Conservation (phyloP, 1,284 basidiomycete species). For the Boletus mariae region DNA sequence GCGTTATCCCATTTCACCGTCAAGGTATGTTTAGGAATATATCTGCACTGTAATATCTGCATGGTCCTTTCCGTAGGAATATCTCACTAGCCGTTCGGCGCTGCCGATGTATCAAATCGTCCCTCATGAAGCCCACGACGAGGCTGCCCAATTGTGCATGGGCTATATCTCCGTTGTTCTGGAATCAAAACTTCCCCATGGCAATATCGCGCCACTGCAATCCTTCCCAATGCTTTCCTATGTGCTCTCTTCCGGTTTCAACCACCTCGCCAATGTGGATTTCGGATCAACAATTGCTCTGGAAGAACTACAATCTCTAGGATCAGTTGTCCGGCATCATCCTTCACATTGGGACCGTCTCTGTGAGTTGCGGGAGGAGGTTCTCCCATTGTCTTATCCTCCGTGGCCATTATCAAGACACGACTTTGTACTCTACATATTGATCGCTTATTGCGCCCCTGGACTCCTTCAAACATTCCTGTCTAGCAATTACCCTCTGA, state of each 20-base stretch:
- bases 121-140: neutral
- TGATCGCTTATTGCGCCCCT: neutral
- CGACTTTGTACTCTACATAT: neutral
- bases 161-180: neutral
- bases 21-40: neutral
- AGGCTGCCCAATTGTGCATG: neutral
- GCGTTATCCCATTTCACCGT: constrained; percentile 2
- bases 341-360: constrained; percentile 3
- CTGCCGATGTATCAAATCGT: neutral
- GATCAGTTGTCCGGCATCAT: neutral
- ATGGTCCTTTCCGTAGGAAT: neutral
- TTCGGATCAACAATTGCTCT: neutral
- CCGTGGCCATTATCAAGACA: constrained; percentile 2
- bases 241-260: neutral
- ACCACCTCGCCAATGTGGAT: constrained; percentile 3
- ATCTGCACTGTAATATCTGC: neutral
- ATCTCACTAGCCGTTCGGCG: neutral
- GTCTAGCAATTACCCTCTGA: neutral
- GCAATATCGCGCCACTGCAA: neutral
- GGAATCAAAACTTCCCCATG: neutral
- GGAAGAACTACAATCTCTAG: neutral
- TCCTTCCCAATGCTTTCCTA: constrained; percentile 2
- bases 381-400: neutral
- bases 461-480: neutral
- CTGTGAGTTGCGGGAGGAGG: neutral